Conservation (phyloP, 106 monocot genomes). For the Apostasia shenzhenica region DNA sequence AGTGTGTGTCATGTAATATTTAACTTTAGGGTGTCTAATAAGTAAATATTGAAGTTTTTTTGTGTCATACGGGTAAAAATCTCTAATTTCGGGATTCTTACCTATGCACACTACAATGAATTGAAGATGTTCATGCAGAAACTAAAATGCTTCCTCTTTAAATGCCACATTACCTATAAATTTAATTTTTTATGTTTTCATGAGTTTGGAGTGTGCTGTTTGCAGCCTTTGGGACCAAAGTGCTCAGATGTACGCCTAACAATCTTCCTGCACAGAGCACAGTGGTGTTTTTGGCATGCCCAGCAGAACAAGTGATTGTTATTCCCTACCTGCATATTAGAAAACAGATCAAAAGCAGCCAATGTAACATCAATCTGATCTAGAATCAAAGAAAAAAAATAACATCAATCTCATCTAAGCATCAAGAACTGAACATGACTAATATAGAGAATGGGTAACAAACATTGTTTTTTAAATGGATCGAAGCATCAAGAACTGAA, state of each 20-base stretch:
- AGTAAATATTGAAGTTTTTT: no score
- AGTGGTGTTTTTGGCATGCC: slow-evolving; percentile 80
- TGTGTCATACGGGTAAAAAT: no score
- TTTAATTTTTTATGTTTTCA: slow-evolving; percentile 3
- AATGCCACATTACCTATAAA: not conserved
- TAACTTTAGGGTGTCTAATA: no score
- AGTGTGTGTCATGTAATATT: no score
- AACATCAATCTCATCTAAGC: no score
- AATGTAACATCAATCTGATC: not conserved
- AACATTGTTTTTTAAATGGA: no score
- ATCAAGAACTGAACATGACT: no score
- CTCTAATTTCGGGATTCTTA: no score
- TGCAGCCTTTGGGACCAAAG: slow-evolving; percentile 81
- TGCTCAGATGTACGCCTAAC: slow-evolving; percentile 54
- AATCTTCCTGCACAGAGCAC: slow-evolving; percentile 56
- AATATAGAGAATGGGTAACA: no score
- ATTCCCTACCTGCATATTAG: slow-evolving; percentile 47
- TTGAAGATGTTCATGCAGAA: no score
- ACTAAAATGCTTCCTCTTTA: not conserved
- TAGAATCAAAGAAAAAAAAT: not conserved
- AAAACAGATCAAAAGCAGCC: not conserved
- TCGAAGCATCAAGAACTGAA: no score
- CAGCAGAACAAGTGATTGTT: slow-evolving; percentile 94
- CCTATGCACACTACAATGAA: no score
- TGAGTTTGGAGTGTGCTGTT: slow-evolving; percentile 49